phyloP scores from a whole-genome alignment of 2,329 filamentous ascomycete genomes.

The Helotiales sp. region DNA sequence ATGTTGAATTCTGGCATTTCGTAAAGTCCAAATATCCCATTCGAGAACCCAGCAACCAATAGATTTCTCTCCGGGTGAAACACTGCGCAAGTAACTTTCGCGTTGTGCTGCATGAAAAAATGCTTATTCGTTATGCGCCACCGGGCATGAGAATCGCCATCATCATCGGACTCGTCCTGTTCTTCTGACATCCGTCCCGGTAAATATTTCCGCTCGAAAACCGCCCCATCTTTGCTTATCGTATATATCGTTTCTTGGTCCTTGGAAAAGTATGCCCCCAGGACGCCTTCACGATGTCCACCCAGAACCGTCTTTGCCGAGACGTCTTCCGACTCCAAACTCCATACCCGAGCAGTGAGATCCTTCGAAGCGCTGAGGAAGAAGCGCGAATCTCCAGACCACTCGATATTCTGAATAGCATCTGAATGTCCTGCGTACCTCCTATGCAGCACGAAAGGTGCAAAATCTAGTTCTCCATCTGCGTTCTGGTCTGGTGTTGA shows the following conservation, averaged over 20 bases:
- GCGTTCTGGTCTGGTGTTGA: conserved; percentile 81
- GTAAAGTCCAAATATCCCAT: conserved; percentile 91
- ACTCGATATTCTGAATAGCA: conserved; percentile 82
- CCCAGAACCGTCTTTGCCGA: conserved; percentile 89
- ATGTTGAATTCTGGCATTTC: conserved; percentile 95
- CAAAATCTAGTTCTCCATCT: conserved; percentile 88
- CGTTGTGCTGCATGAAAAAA: conserved; percentile 91
- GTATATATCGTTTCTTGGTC: conserved; percentile 97
- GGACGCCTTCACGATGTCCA: conserved; percentile 87
- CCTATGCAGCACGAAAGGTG: conserved; percentile 88
- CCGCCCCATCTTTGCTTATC: conserved; percentile 93
- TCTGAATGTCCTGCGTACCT: conserved; percentile 90
- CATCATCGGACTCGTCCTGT: conserved; percentile 59
- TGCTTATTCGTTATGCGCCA: conserved; percentile 93
- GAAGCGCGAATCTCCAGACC: conserved; percentile 96
- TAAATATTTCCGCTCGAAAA: conserved; percentile 91
- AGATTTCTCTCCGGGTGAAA: conserved; percentile 87
- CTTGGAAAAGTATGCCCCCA: conserved; percentile 95
- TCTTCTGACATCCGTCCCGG: conserved; percentile 60
- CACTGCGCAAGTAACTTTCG: conserved; percentile 85
- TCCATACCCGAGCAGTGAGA: conserved; percentile 93
- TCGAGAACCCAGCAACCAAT: conserved; percentile 96
- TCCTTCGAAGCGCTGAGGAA: conserved; percentile 93
- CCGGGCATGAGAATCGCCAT: conserved; percentile 70
- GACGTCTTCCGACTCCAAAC: conserved; percentile 81